Base-by-base conservation (phyloP, 306 rosid genomes). In the Carpinus fangiana region DNA sequence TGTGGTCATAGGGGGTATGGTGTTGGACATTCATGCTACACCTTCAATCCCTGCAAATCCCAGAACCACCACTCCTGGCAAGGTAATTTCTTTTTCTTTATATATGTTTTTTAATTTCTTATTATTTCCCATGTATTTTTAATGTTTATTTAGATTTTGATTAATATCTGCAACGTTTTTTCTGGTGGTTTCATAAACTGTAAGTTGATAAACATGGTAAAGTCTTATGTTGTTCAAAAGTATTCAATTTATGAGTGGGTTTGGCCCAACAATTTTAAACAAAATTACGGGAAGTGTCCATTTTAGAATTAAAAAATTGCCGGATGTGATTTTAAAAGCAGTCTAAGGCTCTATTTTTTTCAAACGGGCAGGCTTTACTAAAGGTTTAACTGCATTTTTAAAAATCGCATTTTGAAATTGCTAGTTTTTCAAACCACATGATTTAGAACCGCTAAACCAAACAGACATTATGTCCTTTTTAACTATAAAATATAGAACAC, bases 1-100 rank as follows among this genome's bases (percentile, higher is more conserved):
- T 8, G 92, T 94, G 34, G 83, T 94, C 74, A 84, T 92, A 61
- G 98, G 98, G 34, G 97, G 91, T 61, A 92, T 94, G 98, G 97
- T 92, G 31, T 80, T 94, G 87, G 98, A 92, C 74, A 90, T 94
- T 86, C 90, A 88, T 79, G 91, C 91, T 59, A 78, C 72, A 45
- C 85, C 89, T 61, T 85, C 85, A 17, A 36, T 67, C 5, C 43
- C 85, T 53, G 78, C 86, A 16, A 77, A 59, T 75, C 84, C 87
- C 53, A 41, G 86, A 72, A 77, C 89, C 77, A 87, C 88, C 51
- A 87, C 89, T 77, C 61, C 98, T 38, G 98, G 98, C 74, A 90
- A 85, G 93, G 98, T 92, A 47, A 7, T 11, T 28, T 13, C 38
- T 41, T 75, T 18, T n/a, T 14, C 23, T 71, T 20, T 0, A 2